phyloP scores from a whole-genome alignment of 2,329 filamentous ascomycete species.

The Aspergillus caelatus region DNA sequence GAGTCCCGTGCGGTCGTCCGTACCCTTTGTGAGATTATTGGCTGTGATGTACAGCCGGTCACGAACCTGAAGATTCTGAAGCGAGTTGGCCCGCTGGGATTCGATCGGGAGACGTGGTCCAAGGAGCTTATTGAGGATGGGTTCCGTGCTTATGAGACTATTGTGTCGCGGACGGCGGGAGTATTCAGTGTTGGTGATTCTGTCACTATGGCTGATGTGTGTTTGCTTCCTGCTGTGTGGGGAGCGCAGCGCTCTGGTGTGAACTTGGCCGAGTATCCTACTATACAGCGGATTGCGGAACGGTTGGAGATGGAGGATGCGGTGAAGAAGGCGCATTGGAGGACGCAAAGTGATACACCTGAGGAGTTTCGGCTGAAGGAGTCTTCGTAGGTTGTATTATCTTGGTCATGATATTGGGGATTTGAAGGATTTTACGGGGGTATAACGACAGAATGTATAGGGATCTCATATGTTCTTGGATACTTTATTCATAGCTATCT shows the following conservation, averaged over 20 bases:
- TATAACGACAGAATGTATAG: not conserved
- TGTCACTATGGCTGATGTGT: slow-evolving; percentile 62
- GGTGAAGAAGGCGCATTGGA: slow-evolving; percentile 58
- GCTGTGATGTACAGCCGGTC: slow-evolving; percentile 62
- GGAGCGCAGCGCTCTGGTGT: slow-evolving; percentile 59
- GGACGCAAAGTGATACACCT: slow-evolving; percentile 57
- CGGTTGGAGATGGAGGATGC: slow-evolving; percentile 53
- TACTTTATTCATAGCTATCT: slow-evolving; percentile 15
- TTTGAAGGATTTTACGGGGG: not conserved
- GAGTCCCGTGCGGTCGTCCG: slow-evolving; percentile 54
- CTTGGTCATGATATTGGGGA: not conserved
- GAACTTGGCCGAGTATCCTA: slow-evolving; percentile 54
- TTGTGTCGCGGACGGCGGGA: slow-evolving; percentile 45
- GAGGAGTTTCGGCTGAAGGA: slow-evolving; percentile 43
- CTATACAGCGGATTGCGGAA: slow-evolving; percentile 49
- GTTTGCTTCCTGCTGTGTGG: slow-evolving; percentile 61
- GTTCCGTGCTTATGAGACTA: slow-evolving; percentile 59
- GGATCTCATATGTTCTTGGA: not conserved
- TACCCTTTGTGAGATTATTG: slow-evolving; percentile 58
- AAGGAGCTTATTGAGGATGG: slow-evolving; percentile 55
- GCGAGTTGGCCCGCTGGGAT: slow-evolving; percentile 50
- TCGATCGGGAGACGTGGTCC: slow-evolving; percentile 54
- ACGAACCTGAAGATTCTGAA: slow-evolving; percentile 61
- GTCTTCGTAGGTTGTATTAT: slow-evolving; percentile 3
- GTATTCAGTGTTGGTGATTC: slow-evolving; percentile 59